Evolutionary conservation across 495 filamentous ascomycete species (phyloP).

Genomic region (Neurospora sp.): DNA sequence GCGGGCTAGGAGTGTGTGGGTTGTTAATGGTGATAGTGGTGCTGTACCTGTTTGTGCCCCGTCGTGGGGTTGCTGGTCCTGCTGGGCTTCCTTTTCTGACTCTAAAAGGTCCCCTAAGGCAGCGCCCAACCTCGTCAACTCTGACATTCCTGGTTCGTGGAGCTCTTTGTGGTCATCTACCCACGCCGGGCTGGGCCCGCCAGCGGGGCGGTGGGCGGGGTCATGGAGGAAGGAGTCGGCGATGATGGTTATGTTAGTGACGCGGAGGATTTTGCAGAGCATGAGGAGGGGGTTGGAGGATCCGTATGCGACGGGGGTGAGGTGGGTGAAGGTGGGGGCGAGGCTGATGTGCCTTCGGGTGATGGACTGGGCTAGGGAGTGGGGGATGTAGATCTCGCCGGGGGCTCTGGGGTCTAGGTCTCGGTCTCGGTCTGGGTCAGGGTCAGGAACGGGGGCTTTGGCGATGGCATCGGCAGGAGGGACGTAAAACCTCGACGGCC

Average conservation of each 20-base stretch:
- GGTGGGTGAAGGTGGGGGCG: not conserved
- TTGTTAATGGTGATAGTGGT: no score
- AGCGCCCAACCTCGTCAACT: rapidly evolving
- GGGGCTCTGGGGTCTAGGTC: not conserved
- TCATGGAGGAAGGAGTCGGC: not conserved
- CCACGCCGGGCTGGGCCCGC: not conserved
- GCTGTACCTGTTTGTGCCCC: no score
- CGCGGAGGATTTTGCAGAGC: not conserved
- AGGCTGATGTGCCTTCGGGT: not conserved
- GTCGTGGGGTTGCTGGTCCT: no score
- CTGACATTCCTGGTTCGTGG: not conserved
- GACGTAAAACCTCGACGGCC: not conserved
- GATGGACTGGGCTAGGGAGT: not conserved
- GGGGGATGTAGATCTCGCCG: not conserved
- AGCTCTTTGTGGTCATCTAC: not conserved
- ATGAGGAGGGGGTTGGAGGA: not conserved
- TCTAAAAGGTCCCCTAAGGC: not conserved
- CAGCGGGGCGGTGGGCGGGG: no score
- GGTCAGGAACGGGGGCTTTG: not conserved
- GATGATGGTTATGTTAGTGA: not conserved
- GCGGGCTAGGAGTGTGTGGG: not conserved
- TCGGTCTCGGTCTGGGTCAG: not conserved
- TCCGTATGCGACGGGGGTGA: not conserved
- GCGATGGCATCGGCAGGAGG: not conserved
- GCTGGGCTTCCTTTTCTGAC: not conserved